Percentiles rank a stretch among this genome's conserved stretches.
phyloP scores from a whole-genome alignment of 345 rosid species.

The Carallia brachiata region DNA sequence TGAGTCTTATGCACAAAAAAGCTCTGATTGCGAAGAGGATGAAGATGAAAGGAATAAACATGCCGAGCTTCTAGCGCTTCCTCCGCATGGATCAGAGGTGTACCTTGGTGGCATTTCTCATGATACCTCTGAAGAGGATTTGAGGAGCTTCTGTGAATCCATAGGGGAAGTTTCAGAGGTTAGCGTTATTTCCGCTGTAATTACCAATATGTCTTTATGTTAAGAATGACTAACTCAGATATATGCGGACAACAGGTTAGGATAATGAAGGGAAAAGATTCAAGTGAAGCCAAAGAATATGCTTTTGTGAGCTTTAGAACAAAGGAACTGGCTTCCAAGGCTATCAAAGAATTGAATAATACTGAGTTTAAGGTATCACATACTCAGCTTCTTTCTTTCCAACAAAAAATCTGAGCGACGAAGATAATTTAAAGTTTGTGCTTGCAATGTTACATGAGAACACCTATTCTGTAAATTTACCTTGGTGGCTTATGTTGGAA shows the following conservation, averaged over 20 bases:
- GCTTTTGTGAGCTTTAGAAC: constrained; percentile 31
- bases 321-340: constrained; percentile 35
- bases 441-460: not conserved
- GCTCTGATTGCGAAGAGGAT: constrained; percentile 7
- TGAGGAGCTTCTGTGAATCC: constrained; percentile 27
- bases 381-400: not conserved
- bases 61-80: constrained; percentile 34
- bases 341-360: constrained; percentile 30
- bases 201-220: not conserved
- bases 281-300: constrained; percentile 29
- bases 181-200: not conserved
- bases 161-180: constrained; percentile 34
- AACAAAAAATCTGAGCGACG: constrained; percentile 3
- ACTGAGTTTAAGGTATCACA: constrained; percentile 25
- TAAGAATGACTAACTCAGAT: not conserved
- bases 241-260: constrained; percentile 22
- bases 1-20: constrained; percentile 12
- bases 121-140: constrained; percentile 23
- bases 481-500: too few relatives aligned
- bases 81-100: constrained; percentile 38
- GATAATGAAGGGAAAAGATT: constrained; percentile 33
- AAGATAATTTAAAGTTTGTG: constrained; percentile 1
- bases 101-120: constrained; percentile 33
- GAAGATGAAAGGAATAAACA: constrained; percentile 21
- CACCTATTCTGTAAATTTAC: too few relatives aligned